These are phyloP conservation scores for Pythium oligandrum DNA, from an alignment of 352 stramenopile species.

Conservation along the genomic window DNA sequence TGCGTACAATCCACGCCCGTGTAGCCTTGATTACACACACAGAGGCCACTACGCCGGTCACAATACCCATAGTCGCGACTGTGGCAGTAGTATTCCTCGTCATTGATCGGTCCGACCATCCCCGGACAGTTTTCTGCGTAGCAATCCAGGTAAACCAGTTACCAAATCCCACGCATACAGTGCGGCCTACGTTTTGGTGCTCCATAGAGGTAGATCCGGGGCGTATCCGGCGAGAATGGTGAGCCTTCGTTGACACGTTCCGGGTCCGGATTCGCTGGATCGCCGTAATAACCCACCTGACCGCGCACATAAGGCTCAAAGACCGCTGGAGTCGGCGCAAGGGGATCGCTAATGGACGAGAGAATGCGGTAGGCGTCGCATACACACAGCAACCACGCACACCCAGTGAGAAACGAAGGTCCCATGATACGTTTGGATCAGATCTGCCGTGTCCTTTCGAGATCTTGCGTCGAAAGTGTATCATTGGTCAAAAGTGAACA, in stretches of 20 bases:
- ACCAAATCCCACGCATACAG: conserved; percentile 16
- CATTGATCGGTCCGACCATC: conserved; percentile 84
- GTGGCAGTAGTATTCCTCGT: conserved; percentile 90
- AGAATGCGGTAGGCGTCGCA: conserved; percentile 35
- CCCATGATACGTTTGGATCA: too few relatives aligned
- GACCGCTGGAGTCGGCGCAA: conserved; percentile 26
- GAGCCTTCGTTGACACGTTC: conserved; percentile 85
- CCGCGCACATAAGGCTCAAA: conserved; percentile 85
- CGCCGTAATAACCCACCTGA: conserved; percentile 79
- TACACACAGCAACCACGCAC: too few relatives aligned
- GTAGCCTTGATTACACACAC: conserved; percentile 94
- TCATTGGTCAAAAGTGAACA: too few relatives aligned
- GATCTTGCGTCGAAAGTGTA: too few relatives aligned
- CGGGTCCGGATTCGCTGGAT: conserved; percentile 52
- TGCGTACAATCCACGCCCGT: conserved; percentile 84
- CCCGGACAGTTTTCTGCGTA: conserved; percentile 60
- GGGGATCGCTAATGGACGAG: conserved; percentile 23
- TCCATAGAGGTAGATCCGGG: conserved; percentile 44
- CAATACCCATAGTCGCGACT: conserved; percentile 92
- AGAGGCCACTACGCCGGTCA: conserved; percentile 89
- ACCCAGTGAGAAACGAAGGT: too few relatives aligned
- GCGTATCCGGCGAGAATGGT: conserved; percentile 65
- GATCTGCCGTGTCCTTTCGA: too few relatives aligned
- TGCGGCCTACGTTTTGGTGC: conserved; percentile 31
- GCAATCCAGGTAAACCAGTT: conserved; percentile 19